Evolutionary conservation across 2,329 filamentous ascomycete species (phyloP).

Genomic region (Nannizziopsis barbatae): DNA sequence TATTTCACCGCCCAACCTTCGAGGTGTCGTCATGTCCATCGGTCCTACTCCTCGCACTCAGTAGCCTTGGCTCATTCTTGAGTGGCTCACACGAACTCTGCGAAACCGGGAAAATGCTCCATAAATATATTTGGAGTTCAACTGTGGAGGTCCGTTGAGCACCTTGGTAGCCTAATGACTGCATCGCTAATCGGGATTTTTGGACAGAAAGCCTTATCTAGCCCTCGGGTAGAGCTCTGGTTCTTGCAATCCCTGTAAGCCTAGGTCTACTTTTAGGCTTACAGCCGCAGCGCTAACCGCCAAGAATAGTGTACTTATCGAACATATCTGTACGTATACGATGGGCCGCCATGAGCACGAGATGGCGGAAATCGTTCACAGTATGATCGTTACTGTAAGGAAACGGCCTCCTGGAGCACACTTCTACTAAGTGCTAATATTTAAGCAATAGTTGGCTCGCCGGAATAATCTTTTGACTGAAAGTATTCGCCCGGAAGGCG

Average conservation of each 20-base stretch:
- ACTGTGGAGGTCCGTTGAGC: constrained; percentile 13
- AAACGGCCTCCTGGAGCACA: background rate
- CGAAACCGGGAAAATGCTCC: constrained; percentile 14
- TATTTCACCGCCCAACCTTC: constrained; percentile 19
- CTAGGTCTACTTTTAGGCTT: background rate
- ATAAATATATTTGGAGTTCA: constrained; percentile 14
- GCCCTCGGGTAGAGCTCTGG: constrained; percentile 17
- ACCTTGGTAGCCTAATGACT: background rate
- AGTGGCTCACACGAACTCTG: constrained; percentile 9
- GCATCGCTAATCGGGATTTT: no score
- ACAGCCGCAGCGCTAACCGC: background rate
- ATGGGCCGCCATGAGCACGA: constrained; percentile 18
- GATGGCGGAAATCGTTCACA: constrained; percentile 19
- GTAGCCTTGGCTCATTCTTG: constrained; percentile 15
- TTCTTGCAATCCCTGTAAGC: constrained; percentile 18
- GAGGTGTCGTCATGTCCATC: constrained; percentile 12
- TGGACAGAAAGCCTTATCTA: constrained; percentile 14
- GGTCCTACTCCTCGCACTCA: constrained; percentile 16
- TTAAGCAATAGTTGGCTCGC: constrained; percentile 13
- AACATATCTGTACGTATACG: constrained; percentile 18
- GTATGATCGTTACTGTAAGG: constrained; percentile 19
- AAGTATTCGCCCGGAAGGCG: constrained; percentile 11
- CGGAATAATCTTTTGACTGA: constrained; percentile 18
- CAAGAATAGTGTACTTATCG: constrained; percentile 14
- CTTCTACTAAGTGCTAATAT: background rate